A percentile compares a stretch with the other conserved stretches of the same genome.
Evolutionary conservation across 129 eudicot species (phyloP).

Genomic region (Chrysanthemum makinoi): DNA sequence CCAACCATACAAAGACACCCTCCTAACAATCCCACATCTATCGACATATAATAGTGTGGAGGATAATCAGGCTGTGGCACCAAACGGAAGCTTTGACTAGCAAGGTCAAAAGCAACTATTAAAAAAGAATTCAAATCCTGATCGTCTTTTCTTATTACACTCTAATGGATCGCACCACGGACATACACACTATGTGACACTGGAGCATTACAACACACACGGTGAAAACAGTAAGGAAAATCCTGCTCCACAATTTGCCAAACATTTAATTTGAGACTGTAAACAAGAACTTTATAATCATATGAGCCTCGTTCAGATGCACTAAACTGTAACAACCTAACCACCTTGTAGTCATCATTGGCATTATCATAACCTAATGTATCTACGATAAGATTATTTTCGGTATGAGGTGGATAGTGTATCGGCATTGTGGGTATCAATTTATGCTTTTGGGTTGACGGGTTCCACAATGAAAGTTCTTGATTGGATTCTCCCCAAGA

Average conservation of each 20-base stretch:
- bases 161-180: constrained; percentile 20
- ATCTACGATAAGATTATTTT: neutral
- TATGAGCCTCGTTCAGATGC: neutral
- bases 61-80: constrained; percentile 25
- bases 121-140: neutral
- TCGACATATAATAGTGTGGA: neutral
- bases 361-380: constrained; percentile 23
- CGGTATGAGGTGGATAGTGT: constrained; percentile 12
- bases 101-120: constrained; percentile 32
- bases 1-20: constrained; percentile 35
- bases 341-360: constrained; percentile 23
- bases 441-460: constrained; percentile 22
- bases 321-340: constrained; percentile 13
- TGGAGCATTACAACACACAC: neutral
- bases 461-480: constrained; percentile 23
- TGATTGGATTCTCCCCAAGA: neutral
- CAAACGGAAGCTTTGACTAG: constrained; percentile 17
- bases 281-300: constrained; percentile 15
- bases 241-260: constrained; percentile 21
- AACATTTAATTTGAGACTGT: constrained; percentile 26
- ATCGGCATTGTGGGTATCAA: constrained; percentile 1
- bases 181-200: constrained; percentile 8
- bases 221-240: constrained; percentile 13
- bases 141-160: constrained; percentile 2
- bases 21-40: constrained; percentile 23